Percentiles rank a stretch among this genome's conserved stretches.
Evolutionary conservation across 2,329 filamentous ascomycete genomes (phyloP).

Genomic region (Curvularia sp.): DNA sequence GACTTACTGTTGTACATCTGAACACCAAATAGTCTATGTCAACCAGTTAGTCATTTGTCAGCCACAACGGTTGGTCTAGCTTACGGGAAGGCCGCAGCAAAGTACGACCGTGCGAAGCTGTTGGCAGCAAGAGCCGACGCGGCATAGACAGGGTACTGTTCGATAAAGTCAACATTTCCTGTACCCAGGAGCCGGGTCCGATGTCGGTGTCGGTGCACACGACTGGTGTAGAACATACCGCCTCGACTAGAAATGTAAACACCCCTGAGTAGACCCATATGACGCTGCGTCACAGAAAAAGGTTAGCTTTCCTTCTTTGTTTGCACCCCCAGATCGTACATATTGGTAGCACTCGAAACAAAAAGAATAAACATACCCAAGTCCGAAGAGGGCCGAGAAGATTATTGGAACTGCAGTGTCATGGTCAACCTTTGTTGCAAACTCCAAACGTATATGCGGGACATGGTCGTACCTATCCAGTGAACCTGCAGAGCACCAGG

Average conservation of each 20-base stretch:
- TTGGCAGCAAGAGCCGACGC: slow-evolving; percentile 60
- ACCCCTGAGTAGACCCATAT: slow-evolving; percentile 82
- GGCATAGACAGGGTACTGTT: slow-evolving; percentile 58
- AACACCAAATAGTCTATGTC: slow-evolving; percentile 50
- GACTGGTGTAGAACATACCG: slow-evolving; percentile 44
- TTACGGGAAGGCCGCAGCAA: slow-evolving; percentile 57
- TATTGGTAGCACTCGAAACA: slow-evolving; percentile 22
- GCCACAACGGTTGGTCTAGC: slow-evolving; percentile 9
- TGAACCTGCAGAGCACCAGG: slow-evolving; percentile 52
- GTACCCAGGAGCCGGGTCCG: slow-evolving; percentile 27
- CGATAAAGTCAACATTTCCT: slow-evolving; percentile 32
- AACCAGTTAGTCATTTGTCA: slow-evolving; percentile 8
- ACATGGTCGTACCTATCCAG: slow-evolving; percentile 56
- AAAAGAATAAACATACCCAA: slow-evolving; percentile 48
- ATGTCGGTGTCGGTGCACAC: slow-evolving; percentile 23
- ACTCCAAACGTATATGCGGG: slow-evolving; percentile 27
- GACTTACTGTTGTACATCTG: slow-evolving; percentile 61
- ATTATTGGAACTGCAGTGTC: slow-evolving; percentile 56
- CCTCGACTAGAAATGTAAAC: slow-evolving; percentile 84
- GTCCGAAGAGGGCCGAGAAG: slow-evolving; percentile 56
- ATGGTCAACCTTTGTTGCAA: slow-evolving; percentile 44
- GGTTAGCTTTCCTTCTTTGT: slow-evolving; percentile 47
- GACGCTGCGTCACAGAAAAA: slow-evolving; percentile 58
- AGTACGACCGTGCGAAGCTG: slow-evolving; percentile 57
- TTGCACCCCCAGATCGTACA: slow-evolving; percentile 27